Base-by-base conservation (phyloP, 139 green algal genomes). In the Haematococcus lacustris region DNA sequence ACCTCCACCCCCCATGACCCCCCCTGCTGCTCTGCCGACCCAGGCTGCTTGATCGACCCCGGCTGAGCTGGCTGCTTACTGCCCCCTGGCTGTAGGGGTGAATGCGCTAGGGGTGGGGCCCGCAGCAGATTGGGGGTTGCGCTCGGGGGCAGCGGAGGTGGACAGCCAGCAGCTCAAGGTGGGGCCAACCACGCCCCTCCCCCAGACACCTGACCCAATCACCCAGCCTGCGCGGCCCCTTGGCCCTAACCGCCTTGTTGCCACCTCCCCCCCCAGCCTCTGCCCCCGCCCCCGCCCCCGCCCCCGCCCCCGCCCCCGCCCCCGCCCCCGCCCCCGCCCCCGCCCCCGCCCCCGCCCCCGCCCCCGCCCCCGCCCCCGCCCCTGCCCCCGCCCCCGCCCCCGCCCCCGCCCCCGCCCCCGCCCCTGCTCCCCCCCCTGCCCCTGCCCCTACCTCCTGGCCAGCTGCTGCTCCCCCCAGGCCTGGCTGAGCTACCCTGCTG, bases 401-500 rank as follows among this genome's bases (percentile, higher is more conserved):
- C 32, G 38, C 43, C 25, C 38, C n/a, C 1, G 47, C 13, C 47
- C 47, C 21, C 47, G 47, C 13, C 47, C 21, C 47, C 13, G 13
- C 47, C 47, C 47, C 47, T 57, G 13, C 47, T 13, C 47, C 13
- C 13, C 47, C 47, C 21, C 21, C 13, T 57, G 47, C 47, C 32
- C 21, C 26, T 65, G 26, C 32, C 57, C 26, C 32, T 65, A 65
- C 26, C 26, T 65, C 57, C 26, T 65, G 21, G 13, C 13, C 47
- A 21, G 13, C 57, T 33, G 25, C 57, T 65, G 23, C 21, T 13
- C 57, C 32, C 5, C 1, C 3, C 83, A 87, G 66, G 73, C 85
- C 68, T 81, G 80, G 82, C 85, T 98, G 57, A 90, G 79, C 0
- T 96, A 87, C 72, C 89, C 91, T 3, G 1, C 41, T 0, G 69